These are phyloP conservation scores for Dothistroma pini DNA, from an alignment of 2,329 filamentous ascomycete genomes.

Conservation along the genomic window DNA sequence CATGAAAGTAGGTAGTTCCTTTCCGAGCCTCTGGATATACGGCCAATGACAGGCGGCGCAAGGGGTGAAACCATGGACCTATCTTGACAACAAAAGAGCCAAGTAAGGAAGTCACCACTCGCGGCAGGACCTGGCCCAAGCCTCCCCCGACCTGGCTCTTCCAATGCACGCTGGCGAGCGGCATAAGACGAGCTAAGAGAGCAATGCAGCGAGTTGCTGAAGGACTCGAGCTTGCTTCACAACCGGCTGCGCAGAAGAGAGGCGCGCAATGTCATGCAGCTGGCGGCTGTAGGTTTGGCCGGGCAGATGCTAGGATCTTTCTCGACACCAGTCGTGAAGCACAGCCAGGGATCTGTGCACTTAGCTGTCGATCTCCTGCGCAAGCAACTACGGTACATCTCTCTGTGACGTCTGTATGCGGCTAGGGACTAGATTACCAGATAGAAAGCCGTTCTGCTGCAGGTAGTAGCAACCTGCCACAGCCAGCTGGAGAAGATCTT, in stretches of 20 bases:
- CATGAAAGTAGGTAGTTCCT: conserved; percentile 25
- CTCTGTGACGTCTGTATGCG: conserved; percentile 4
- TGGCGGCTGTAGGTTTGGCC: conserved; percentile 18
- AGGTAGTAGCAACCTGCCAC: conserved; percentile 5
- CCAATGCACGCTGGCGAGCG: conserved; percentile 21
- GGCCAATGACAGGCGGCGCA: conserved; percentile 30
- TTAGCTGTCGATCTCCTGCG: conserved; percentile 32
- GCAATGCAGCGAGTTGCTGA: conserved; percentile 12
- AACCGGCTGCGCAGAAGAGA: conserved; percentile 10
- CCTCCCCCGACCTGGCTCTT: conserved; percentile 18
- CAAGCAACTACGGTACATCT: conserved; percentile 18
- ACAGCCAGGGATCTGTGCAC: conserved; percentile 17
- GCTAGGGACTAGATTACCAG: conserved; percentile 15
- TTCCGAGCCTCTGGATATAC: conserved; percentile 23
- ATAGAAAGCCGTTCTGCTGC: conserved; percentile 9
- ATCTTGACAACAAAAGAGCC: conserved; percentile 25
- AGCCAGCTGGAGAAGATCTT: conserved; percentile 5
- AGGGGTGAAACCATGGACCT: conserved; percentile 34
- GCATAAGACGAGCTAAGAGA: conserved; percentile 17
- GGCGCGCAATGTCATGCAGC: conserved; percentile 21
- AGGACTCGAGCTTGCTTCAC: conserved; percentile 12
- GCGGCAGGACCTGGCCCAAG: conserved; percentile 17
- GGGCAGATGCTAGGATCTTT: conserved; percentile 17
- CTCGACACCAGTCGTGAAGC: conserved; percentile 15
- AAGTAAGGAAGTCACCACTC: conserved; percentile 27